Conservation (phyloP, 2,329 filamentous ascomycete species). For the Fusarium zealandicum region DNA sequence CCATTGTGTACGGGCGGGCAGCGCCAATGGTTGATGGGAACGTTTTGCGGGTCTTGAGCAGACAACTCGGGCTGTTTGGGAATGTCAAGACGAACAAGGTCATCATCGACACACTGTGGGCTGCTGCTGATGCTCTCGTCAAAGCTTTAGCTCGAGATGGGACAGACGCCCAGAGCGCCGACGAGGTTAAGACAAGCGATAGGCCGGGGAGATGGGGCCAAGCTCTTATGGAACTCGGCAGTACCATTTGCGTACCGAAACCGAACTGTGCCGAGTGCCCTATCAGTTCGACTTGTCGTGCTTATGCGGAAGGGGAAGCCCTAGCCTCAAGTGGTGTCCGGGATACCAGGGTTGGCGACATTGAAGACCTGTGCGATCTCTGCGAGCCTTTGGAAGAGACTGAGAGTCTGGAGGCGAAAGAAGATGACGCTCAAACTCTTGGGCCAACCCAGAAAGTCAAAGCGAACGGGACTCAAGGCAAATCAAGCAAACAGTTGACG, state of each 20-base stretch:
- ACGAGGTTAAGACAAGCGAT: slow-evolving; percentile 50
- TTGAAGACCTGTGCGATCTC: slow-evolving; percentile 59
- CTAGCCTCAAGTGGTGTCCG: slow-evolving; percentile 35
- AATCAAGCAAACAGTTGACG: slow-evolving; percentile 39
- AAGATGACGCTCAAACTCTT: slow-evolving; percentile 1
- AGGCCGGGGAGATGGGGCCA: slow-evolving; percentile 69
- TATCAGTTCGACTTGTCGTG: slow-evolving; percentile 59
- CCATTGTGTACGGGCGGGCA: slow-evolving; percentile 67
- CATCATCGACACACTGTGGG: slow-evolving; percentile 63
- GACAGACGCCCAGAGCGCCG: slow-evolving; percentile 25
- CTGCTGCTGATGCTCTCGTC: slow-evolving; percentile 63
- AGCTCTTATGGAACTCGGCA: slow-evolving; percentile 70
- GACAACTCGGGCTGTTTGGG: slow-evolving; percentile 64
- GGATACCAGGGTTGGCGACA: slow-evolving; percentile 47
- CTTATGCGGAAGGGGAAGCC: slow-evolving; percentile 55
- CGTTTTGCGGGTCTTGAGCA: slow-evolving; percentile 65
- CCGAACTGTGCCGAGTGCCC: slow-evolving; percentile 63
- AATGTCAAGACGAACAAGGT: slow-evolving; percentile 64
- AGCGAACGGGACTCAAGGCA: slow-evolving; percentile 12
- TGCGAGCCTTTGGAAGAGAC: slow-evolving; percentile 57
- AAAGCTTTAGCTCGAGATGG: slow-evolving; percentile 56
- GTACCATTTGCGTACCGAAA: slow-evolving; percentile 66
- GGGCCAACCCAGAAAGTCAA: slow-evolving; percentile 25
- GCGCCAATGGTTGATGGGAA: slow-evolving; percentile 71
- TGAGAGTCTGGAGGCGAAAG: slow-evolving; percentile 32